Conservation (phyloP, 352 stramenopile species). For the Phytophthora chlamydospora region DNA sequence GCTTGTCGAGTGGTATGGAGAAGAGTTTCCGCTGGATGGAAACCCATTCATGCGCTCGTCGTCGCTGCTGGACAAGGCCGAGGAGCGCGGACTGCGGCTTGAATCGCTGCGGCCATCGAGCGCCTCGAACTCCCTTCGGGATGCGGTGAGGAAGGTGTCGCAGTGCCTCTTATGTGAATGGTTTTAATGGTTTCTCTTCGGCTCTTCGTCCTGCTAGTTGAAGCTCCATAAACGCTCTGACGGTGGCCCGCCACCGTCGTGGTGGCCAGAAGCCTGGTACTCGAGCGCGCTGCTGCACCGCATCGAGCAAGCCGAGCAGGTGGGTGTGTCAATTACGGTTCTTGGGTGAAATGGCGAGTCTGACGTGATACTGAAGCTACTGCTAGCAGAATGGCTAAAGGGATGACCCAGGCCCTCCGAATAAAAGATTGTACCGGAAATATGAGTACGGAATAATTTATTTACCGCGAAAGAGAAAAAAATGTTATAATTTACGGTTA, state of each 20-base stretch:
- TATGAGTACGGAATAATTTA: too few species aligned
- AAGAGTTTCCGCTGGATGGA: conserved; percentile 72
- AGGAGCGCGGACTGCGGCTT: conserved; percentile 42
- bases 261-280: conserved; percentile 67
- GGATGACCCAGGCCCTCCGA: too few species aligned
- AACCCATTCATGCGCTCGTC: conserved; percentile 69
- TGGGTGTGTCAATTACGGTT: conserved; percentile 9
- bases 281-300: conserved; percentile 32
- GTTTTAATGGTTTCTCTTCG: conserved; percentile 17
- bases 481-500: too few species aligned
- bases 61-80: conserved; percentile 55
- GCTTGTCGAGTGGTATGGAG: conserved; percentile 70
- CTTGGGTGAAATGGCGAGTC: not conserved
- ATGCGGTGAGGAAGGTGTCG: conserved; percentile 27
- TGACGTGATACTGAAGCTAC: not conserved
- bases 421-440: too few species aligned
- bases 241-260: conserved; percentile 37
- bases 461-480: too few species aligned
- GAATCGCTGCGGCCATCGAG: not conserved
- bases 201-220: conserved; percentile 24
- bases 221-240: conserved; percentile 37
- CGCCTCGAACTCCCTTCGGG: conserved; percentile 35
- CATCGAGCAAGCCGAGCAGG: conserved; percentile 52
- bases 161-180: not conserved
- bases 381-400: not conserved